Evolutionary conservation across 2,329 filamentous ascomycete genomes (phyloP), one percentile per base, ranked within the genome.

Genomic region (Fusarium euwallaceae): DNA sequence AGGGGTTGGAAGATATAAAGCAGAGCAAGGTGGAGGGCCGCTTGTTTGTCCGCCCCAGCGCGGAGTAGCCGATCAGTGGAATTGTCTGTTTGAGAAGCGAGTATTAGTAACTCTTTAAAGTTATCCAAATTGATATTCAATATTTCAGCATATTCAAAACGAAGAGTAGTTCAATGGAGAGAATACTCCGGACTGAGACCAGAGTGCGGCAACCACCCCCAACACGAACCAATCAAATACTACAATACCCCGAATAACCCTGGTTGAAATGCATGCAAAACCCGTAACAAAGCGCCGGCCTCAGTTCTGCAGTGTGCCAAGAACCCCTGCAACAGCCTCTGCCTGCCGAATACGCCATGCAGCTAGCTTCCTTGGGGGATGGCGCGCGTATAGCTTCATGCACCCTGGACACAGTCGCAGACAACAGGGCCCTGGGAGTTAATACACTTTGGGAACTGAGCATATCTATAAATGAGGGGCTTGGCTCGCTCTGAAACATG

Each of bases 1-100:
- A 67, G 27, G 64, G 64, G 32, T 29, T 70, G 20, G 34, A 63
- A 27, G 59, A 63, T 24, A 58, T 70, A 2, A 66, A 67, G n/a
- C 34, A 27, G 11, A 51, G 48, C 4, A 67, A 53, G 12, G 63
- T 67, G 2, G 34, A 70, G 9, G 67, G 64, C 10, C 67, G 67
- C 12, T 53, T 70, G 4, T 70, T 70, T 62, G 51, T 62, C 20
- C 36, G 59, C 10, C 67, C 67, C 16, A 56, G 39, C 8, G 59
- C 56, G 36, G 56, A 59, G 36, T 59, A 59, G 55, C 12, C 4
- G 8, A n/a, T 27, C 32, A 59, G 22, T 29, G 22, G 16, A 39
- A 39, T 58, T 29, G 22, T 10, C 2, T 29, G 53, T 17, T 34
- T 27, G 32, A 17, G 32, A 24, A 37, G 17, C 4, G 16, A 41